Evolutionary conservation across 2,329 filamentous ascomycete genomes (phyloP).

Genomic region (Seiridium cupressi): DNA sequence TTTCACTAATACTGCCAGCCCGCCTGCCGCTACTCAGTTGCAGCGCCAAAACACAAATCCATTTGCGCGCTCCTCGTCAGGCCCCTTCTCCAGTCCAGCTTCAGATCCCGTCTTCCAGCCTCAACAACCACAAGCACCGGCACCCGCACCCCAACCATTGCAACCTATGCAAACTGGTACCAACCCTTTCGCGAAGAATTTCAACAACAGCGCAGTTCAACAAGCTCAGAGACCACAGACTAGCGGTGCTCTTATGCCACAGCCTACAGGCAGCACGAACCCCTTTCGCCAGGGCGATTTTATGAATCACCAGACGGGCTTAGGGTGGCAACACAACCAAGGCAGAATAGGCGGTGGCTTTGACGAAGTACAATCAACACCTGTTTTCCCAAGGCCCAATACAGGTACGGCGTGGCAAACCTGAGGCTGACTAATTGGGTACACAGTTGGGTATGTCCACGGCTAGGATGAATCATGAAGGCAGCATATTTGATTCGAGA

Average conservation of each 20-base stretch:
- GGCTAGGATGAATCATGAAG: background rate
- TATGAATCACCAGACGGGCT: conserved; percentile 82
- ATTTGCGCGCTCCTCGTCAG: conserved; percentile 68
- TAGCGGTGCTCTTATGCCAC: conserved; percentile 58
- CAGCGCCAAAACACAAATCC: conserved; percentile 77
- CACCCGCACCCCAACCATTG: conserved; percentile 38
- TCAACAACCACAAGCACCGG: conserved; percentile 27
- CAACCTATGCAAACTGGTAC: conserved; percentile 53
- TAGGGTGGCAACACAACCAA: conserved; percentile 81
- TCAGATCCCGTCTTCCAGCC: conserved; percentile 43
- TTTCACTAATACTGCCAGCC: conserved; percentile 33
- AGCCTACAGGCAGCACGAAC: conserved; percentile 86
- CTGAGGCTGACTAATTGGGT: background rate
- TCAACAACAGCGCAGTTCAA: conserved; percentile 24
- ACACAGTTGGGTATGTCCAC: too few relatives aligned
- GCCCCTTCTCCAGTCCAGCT: conserved; percentile 33
- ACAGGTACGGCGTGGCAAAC: conserved; percentile 60
- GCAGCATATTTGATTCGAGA: background rate
- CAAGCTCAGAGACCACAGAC: conserved; percentile 43
- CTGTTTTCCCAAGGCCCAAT: conserved; percentile 81
- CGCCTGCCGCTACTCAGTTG: conserved; percentile 31
- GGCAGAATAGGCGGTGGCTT: conserved; percentile 78
- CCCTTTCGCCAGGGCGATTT: conserved; percentile 91
- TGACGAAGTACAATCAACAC: conserved; percentile 75
- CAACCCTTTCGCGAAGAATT: conserved; percentile 57